Base-by-base conservation (phyloP, 768 basidiomycete genomes). In the Tulasnella calospora region DNA sequence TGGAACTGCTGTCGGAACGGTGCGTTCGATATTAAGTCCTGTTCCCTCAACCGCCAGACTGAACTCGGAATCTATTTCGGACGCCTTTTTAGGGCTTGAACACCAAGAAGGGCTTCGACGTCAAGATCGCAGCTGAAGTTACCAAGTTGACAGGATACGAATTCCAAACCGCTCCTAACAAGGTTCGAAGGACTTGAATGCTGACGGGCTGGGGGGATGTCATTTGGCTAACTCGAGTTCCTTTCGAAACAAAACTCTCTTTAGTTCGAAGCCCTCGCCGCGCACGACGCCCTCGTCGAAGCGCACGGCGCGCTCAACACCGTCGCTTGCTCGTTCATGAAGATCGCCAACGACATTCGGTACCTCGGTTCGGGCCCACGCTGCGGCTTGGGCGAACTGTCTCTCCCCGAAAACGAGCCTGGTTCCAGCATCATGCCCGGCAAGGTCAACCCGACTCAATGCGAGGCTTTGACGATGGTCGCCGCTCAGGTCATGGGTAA, bases 371-470 rank as follows among this genome's bases (percentile, higher is more conserved):
- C 97, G 72, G 98, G 98, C 78, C 98, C 98, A 79, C 93, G 98
- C 67, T 99, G 98, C 82, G 98, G 98, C 77, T 89, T 99, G 70
- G 98, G 98, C 33, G 98, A 99, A 85, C 87, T 99, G 55, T 91
- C 89, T 82, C 86, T 99, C 73, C 98, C 98, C 15, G 98, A 99
- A 86, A 99, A 99, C 84, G 98, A 99, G 86, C 98, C 98, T 67
- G 98, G 98, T 71, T 96, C 95, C 83, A 97, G 95, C 79, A 99
- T 99, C 86, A 99, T 99, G 98, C 98, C 96, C 9, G 98, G 98
- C 79, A 99, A 99, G 87, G 98, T 99, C 79, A 99, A 99, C 86
- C 98, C 98, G 15, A 99, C 98, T 6, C 98, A 99, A 84, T 99
- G 98, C 82, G 98, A 99, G 85, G 98, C 98, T 10, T 85, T 99